Base-by-base conservation (phyloP, 2,329 filamentous ascomycete species). In the Verticillium klebahnii region DNA sequence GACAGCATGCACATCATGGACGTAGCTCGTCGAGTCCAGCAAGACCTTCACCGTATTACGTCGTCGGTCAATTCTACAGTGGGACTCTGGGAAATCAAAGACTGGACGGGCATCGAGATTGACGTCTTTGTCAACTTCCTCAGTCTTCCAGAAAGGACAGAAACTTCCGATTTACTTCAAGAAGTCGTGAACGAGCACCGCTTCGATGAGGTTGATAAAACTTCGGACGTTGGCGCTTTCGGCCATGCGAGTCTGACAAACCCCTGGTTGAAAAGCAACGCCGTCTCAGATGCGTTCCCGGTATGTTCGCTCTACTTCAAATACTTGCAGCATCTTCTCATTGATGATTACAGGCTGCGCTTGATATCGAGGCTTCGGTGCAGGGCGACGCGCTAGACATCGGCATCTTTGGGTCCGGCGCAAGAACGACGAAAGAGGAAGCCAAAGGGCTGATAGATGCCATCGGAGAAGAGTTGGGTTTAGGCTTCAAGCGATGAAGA, bases 111-210 rank as follows among this genome's bases (percentile, higher is more conserved):
- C 0, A 75, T 92, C 2, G 78, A 74, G 60, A 73, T 96, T 1
- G 84, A 90, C 67, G 87, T 84, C 0, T 94, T 91, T 75, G 86
- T 97, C 68, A 97, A 97, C 72, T 95, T 96, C 66, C 74, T 96
- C 19, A 86, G 80, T 59, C 72, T 87, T 5, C 83, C 83, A 0
- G 62, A 65, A 8, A 50, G 60, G 15, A 29, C 1, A n/a, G 50
- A 45, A 39, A 29, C 12, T n/a, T 61, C 12, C 31, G 1, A 17
- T n/a, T 3, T 37, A 34, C 29, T 31, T 37, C 23, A 23, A 19
- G 45, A 52, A 19, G 45, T 52, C 8, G 45, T 52, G n/a, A 19
- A 52, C 11, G 45, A 52, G 7, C 45, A 23, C 6, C 45, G n/a
- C 37, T 2, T 7, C 23, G 14, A 31, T 9, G 32, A 19, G 36